Conservation (phyloP, 78 protist genomes). For the Pigoraptor vietnamica region DNA sequence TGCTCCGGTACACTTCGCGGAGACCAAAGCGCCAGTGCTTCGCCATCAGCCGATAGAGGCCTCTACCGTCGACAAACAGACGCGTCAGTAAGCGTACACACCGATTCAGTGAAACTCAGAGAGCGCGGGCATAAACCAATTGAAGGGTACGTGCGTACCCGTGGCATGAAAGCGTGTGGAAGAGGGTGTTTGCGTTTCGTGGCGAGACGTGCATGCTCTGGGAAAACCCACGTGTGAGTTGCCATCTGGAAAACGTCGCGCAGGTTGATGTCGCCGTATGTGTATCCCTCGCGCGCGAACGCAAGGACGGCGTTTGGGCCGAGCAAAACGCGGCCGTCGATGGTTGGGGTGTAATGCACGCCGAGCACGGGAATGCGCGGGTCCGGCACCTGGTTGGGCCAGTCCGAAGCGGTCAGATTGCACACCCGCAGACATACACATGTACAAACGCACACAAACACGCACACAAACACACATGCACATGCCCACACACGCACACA, state of each 20-base stretch:
- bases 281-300: conserved; percentile 44
- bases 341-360: conserved; percentile 46
- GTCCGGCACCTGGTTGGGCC: conserved; percentile 53
- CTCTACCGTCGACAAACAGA: neutral
- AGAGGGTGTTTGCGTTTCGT: too few species aligned
- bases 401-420: neutral
- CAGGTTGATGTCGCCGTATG: conserved; percentile 2
- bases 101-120: neutral
- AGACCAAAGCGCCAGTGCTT: conserved; percentile 40
- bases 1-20: conserved; percentile 6
- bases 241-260: conserved; percentile 13
- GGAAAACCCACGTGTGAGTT: too few species aligned
- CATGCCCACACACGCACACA: neutral
- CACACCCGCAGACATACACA: too few species aligned
- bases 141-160: neutral
- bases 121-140: neutral
- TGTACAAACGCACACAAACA: neutral
- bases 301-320: conserved; percentile 71
- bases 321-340: conserved; percentile 44
- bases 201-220: too few species aligned
- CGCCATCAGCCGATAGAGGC: conserved; percentile 1
- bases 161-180: too few species aligned
- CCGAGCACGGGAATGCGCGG: conserved; percentile 53
- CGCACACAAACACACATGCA: neutral
- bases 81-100: neutral